Evolutionary conservation across 2,329 filamentous ascomycete genomes (phyloP).

Genomic region (Arthrinium phaeospermum): DNA sequence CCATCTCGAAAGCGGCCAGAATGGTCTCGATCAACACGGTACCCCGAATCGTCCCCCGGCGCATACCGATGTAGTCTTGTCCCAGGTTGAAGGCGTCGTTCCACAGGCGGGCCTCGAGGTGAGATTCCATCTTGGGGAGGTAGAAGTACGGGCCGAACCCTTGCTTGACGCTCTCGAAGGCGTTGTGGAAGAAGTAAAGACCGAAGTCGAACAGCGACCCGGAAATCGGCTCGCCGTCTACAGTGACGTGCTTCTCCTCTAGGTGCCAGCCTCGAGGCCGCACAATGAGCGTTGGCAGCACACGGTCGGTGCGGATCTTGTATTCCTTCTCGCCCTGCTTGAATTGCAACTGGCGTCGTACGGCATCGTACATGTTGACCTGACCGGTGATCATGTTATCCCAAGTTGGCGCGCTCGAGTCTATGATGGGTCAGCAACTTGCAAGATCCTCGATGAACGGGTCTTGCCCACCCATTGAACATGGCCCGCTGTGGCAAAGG

Average conservation of each 20-base stretch:
- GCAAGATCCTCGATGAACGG: slow-evolving; percentile 17
- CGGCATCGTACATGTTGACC: slow-evolving; percentile 95
- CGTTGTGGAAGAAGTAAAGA: slow-evolving; percentile 99
- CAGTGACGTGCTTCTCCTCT: slow-evolving; percentile 96
- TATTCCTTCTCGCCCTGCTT: slow-evolving; percentile 95
- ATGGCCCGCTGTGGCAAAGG: not conserved
- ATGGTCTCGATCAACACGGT: slow-evolving; percentile 99
- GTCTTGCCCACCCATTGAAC: not conserved
- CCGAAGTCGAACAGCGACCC: slow-evolving; percentile 95
- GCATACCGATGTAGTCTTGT: slow-evolving; percentile 91
- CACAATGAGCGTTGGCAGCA: slow-evolving; percentile 86
- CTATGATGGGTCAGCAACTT: slow-evolving; percentile 50
- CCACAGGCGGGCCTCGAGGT: slow-evolving; percentile 96
- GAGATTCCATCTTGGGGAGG: slow-evolving; percentile 96
- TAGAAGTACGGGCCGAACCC: slow-evolving; percentile 97
- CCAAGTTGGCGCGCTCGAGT: slow-evolving; percentile 96
- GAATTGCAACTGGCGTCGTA: slow-evolving; percentile 93
- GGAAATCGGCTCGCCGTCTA: slow-evolving; percentile 94
- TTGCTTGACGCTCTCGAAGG: slow-evolving; percentile 80
- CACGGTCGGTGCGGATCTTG: slow-evolving; percentile 91
- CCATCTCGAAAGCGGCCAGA: slow-evolving; percentile 98
- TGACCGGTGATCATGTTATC: slow-evolving; percentile 99
- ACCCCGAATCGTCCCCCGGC: slow-evolving; percentile 88
- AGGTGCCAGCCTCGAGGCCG: slow-evolving; percentile 97
- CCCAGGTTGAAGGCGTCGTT: slow-evolving; percentile 97